Base-by-base conservation (phyloP, 352 stramenopile species). In the Globisporangium nodosum region DNA sequence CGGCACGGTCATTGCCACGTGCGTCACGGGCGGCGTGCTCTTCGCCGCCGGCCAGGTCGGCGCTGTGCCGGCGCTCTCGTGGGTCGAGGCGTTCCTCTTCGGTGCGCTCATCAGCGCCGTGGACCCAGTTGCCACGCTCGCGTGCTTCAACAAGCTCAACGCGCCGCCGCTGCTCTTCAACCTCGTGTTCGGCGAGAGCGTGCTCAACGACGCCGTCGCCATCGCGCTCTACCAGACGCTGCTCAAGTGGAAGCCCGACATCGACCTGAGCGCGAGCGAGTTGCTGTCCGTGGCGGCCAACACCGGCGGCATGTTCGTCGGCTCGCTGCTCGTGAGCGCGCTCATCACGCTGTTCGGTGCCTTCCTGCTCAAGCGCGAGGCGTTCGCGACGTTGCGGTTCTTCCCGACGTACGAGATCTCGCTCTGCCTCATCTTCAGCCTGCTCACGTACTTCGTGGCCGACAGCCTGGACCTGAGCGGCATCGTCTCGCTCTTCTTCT, bases 401-500 rank as follows among this genome's bases (percentile, higher is more conserved):
- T 94, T 88, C 64, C 85, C 85, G 55, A 83, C 81, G 31, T 94
- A 94, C 68, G 85, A 94, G 68, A 94, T 94, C 64, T 90, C 81
- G 54, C 71, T 94, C 13, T 91, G 81, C 54, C 64, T 92, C 46
- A 94, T 94, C 60, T 91, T 92, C 62, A 92, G 82, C 48, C 61
- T 94, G 64, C 69, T 95, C 45, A 90, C 85, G 56, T 92, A 92
- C 66, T 92, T 96, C 43, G 74, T 92, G 21, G 79, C 79, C 12
- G 82, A 94, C 56, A 84, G 69, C 49, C 63, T 93, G 9, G 66
- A 92, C 53, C 65, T 96, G 27, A 94, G 83, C 58, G 93, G 94
- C 20, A 98, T 98, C 66, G 92, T 98, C 31, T 85, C 90, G 33
- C 87, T 98, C 16, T 91, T 98, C 50, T 97, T 98, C 61, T 96